These are phyloP conservation scores for Silene coronaria DNA, from an alignment of 179 eudicot genomes.

Conservation along the genomic window DNA sequence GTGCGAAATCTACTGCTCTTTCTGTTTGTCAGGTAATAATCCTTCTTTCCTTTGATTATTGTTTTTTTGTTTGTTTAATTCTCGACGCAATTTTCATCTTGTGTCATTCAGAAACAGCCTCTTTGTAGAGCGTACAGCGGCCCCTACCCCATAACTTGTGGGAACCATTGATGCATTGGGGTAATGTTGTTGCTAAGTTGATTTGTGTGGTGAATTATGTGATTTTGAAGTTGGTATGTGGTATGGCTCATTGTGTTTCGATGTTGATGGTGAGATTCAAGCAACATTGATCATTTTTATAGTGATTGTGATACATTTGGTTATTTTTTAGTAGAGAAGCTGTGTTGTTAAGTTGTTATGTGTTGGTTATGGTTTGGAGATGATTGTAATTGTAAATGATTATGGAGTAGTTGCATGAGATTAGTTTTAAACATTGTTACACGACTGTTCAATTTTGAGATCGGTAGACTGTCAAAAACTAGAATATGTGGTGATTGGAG, in stretches of 20 bases:
- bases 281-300: not conserved
- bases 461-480: no score
- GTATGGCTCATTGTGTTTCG: not conserved
- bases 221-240: not conserved
- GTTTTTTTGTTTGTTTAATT: not conserved
- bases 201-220: not conserved
- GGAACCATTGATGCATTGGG: not conserved
- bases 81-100: not conserved
- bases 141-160: not conserved
- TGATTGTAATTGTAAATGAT: no score
- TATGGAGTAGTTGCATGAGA: no score
- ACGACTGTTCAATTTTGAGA: no score
- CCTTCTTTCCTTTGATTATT: not conserved
- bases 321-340: not conserved
- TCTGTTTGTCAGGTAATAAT: constrained; percentile 72
- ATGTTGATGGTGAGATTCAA: not conserved
- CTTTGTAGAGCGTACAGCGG: no score
- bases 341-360: not conserved
- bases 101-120: not conserved
- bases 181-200: not conserved
- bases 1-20: constrained; percentile 73
- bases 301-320: constrained; percentile 1
- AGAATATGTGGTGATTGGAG: no score
- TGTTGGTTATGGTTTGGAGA: not conserved
- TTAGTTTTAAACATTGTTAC: no score